These are phyloP conservation scores for Sicyos edulis DNA, from an alignment of 306 rosid species.

Conservation along the genomic window DNA sequence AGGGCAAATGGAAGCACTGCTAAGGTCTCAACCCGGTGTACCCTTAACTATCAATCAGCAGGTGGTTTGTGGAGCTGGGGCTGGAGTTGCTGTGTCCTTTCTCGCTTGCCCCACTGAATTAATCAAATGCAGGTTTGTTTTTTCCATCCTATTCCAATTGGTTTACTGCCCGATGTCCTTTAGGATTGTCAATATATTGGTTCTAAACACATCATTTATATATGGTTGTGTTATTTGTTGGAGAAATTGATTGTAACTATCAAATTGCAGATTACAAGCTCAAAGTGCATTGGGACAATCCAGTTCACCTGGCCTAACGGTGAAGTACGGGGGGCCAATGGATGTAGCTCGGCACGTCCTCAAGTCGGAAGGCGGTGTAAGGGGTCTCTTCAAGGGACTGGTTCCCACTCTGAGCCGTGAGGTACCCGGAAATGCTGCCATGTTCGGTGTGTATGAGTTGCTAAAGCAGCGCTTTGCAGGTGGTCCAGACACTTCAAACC, in stretches of 20 bases:
- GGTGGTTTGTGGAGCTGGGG: constrained; percentile 75
- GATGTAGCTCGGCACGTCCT: constrained; percentile 86
- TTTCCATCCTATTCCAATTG: neutral
- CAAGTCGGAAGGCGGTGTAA: constrained; percentile 71
- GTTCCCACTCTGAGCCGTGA: constrained; percentile 88
- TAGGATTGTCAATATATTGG: neutral
- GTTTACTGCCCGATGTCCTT: neutral
- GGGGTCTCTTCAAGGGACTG: constrained; percentile 86
- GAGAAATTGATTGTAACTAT: neutral
- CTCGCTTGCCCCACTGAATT: constrained; percentile 94
- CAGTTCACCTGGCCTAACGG: constrained; percentile 45
- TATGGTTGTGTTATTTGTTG: neutral
- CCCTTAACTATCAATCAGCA: constrained; percentile 70
- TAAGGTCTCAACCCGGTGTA: constrained; percentile 72
- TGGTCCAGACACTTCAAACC: constrained; percentile 61
- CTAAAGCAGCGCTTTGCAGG: constrained; percentile 67
- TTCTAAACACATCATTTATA: neutral
- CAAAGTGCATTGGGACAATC: constrained; percentile 69
- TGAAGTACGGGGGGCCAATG: constrained; percentile 88
- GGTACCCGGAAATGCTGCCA: constrained; percentile 86
- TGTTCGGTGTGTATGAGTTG: constrained; percentile 90
- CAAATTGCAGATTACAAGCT: constrained; percentile 70
- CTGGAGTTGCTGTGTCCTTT: constrained; percentile 87
- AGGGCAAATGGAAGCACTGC: constrained; percentile 74
- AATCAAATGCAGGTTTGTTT: constrained; percentile 81